Evolutionary conservation across 1,284 basidiomycete species (phyloP).

Genomic region (Wolfiporia cocos): DNA sequence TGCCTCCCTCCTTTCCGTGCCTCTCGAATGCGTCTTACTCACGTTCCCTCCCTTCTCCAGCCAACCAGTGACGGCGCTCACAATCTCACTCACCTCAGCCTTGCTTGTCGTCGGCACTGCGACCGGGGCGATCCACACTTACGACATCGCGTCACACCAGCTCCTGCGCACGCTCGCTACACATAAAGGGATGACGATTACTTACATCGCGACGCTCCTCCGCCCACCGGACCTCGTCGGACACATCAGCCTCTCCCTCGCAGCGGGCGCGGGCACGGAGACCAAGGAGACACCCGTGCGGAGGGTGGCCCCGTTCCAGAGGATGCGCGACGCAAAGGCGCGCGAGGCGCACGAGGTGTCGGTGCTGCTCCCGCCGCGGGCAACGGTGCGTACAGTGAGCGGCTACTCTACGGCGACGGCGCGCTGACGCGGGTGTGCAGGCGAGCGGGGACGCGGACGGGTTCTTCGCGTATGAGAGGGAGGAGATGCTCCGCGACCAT

Average conservation of each 20-base stretch:
- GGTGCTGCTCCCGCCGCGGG: conserved; percentile 47
- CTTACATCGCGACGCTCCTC: conserved; percentile 69
- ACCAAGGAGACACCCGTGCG: conserved; percentile 60
- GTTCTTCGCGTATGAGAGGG: conserved; percentile 34
- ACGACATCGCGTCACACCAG: conserved; percentile 89
- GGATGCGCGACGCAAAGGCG: conserved; percentile 59
- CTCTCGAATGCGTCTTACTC: no score
- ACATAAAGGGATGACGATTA: conserved; percentile 69
- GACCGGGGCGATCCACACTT: conserved; percentile 72
- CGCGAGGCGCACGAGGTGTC: conserved; percentile 64
- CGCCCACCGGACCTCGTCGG: conserved; percentile 82
- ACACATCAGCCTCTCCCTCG: conserved; percentile 55
- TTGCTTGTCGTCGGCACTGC: conserved; percentile 73
- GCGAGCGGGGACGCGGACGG: conserved; percentile 10
- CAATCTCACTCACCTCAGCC: conserved; percentile 71
- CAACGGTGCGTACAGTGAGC: conserved; percentile 35
- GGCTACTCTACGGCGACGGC: no score
- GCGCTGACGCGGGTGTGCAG: no score
- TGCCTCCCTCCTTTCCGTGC: no score
- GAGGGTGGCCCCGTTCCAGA: conserved; percentile 62
- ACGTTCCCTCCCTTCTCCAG: conserved; percentile 27
- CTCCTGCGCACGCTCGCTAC: conserved; percentile 74
- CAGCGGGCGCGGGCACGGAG: conserved; percentile 37
- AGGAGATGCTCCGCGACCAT: conserved; percentile 57
- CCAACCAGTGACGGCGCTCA: conserved; percentile 62